Evolutionary conservation across 805 yeast genomes (phyloP), one percentile per base, ranked within the genome.

Genomic region (Kuraishia cidri): DNA sequence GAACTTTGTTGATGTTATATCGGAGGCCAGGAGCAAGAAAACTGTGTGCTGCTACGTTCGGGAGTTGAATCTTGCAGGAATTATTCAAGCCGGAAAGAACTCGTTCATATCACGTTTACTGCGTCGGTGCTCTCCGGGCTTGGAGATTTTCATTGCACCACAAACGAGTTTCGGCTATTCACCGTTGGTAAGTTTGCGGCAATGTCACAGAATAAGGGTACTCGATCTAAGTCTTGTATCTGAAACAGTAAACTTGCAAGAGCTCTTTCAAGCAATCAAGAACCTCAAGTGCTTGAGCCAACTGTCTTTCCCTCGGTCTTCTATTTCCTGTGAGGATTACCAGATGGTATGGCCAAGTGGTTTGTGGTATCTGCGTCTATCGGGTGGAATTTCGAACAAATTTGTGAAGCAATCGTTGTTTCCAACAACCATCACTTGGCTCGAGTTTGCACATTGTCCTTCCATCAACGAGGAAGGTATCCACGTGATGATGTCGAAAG

Each of bases 111-210:
- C 97, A 0, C 79, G 83, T 42, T 52, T 92, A 5, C 60, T 92
- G 35, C 72, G 94, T 46, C 66, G 95, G 26, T 83, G 95, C 34
- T 71, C 87, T 6, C 52, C 66, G 13, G 69, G 65, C 24, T 59
- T 92, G 31, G 71, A 75, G 40, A 60, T 66, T 8, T 87, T 92
- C 45, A 70, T 82, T 6, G 96, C 97, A 0, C 95, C 97, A 3
- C 97, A 90, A 50, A 79, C 97, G 21, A 81, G 94, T 58, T 90
- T 92, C 61, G 98, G 98, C 0, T 69, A 77, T 31, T 82, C 94
- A 2, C 97, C 97, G 1, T 58, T 90, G 42, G 70, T 85, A n/a
- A 77, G 94, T 32, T 62, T 92, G 29, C 70, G 83, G 37, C 63
- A 77, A 27, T 92, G 98, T 52, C 59, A 59, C 15, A 64, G 68